A percentile compares a stretch with the other conserved stretches of the same genome.
Conservation (phyloP, 768 basidiomycete species). For the Pleurotus citrinopileatus region DNA sequence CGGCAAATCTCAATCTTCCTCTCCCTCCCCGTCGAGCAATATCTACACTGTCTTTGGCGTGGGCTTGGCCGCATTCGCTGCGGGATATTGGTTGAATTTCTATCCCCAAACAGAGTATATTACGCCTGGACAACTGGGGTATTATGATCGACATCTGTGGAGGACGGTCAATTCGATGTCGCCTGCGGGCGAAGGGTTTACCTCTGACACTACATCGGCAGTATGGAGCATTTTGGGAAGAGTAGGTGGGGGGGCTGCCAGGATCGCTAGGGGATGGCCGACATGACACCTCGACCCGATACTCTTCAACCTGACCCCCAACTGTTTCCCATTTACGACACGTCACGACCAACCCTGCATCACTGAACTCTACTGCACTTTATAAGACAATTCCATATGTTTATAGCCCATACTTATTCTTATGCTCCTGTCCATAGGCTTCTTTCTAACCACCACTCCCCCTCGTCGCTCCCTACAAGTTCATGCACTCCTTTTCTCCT, state of each 20-base stretch:
- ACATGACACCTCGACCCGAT: constrained; percentile 38
- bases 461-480: constrained; percentile 11
- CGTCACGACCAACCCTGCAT: background rate
- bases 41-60: constrained; percentile 59
- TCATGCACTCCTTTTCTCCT: constrained; percentile 11
- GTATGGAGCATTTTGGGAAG: constrained; percentile 72
- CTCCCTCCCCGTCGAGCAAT: constrained; percentile 30
- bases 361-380: background rate
- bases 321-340: constrained; percentile 2
- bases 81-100: constrained; percentile 51
- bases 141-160: constrained; percentile 80
- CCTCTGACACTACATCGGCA: constrained; percentile 51
- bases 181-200: constrained; percentile 68
- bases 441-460: constrained; percentile 3
- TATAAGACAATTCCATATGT: constrained; percentile 1
- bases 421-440: constrained; percentile 9
- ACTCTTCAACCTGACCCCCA: background rate
- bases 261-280: constrained; percentile 77
- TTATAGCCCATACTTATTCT: constrained; percentile 12
- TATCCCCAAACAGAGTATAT: constrained; percentile 45
- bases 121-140: constrained; percentile 65
- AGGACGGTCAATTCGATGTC: constrained; percentile 73
- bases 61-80: constrained; percentile 58
- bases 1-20: constrained; percentile 29
- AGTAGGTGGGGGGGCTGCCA: constrained; percentile 71